Conservation (phyloP, 306 rosid genomes). For the Parietaria judaica region DNA sequence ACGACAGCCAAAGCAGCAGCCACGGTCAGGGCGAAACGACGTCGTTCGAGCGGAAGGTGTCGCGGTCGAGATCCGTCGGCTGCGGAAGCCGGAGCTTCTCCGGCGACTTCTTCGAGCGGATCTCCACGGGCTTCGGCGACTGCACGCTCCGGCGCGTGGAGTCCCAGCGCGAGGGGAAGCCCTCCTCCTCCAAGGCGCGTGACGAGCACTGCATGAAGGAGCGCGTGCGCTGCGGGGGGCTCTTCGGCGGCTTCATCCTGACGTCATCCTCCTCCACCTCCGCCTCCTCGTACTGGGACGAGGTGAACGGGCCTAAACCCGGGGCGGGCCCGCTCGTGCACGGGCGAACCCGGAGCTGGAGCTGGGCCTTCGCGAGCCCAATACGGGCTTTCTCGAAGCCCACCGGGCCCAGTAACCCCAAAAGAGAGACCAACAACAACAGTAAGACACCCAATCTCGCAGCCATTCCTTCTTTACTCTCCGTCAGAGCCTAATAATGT, state of each 20-base stretch:
- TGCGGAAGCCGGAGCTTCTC: slow-evolving; percentile 97
- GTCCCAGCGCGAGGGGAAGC: slow-evolving; percentile 68
- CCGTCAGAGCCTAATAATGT: slow-evolving; percentile 36
- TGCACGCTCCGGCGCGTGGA: slow-evolving; percentile 86
- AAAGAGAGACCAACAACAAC: slow-evolving; percentile 29
- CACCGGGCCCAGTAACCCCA: slow-evolving; percentile 31
- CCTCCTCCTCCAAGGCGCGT: slow-evolving; percentile 13
- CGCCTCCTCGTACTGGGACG: slow-evolving; percentile 65
- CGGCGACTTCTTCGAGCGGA: slow-evolving; percentile 88
- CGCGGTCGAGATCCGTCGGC: slow-evolving; percentile 95
- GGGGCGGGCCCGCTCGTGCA: slow-evolving; percentile 22
- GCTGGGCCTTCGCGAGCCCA: slow-evolving; percentile 93
- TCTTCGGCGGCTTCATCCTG: slow-evolving; percentile 81
- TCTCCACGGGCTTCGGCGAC: slow-evolving; percentile 96
- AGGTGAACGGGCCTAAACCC: slow-evolving; percentile 24
- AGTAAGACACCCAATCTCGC: slow-evolving; percentile 60
- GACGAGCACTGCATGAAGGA: slow-evolving; percentile 54
- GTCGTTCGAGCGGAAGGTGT: slow-evolving; percentile 79
- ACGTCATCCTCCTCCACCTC: slow-evolving; percentile 57
- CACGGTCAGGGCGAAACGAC: slow-evolving; percentile 30
- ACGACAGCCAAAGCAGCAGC: slow-evolving; percentile 37
- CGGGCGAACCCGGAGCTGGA: slow-evolving; percentile 57
- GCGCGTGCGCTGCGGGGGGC: slow-evolving; percentile 67
- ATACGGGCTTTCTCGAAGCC: slow-evolving; percentile 76
- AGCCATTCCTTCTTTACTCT: slow-evolving; percentile 68